phyloP scores from a whole-genome alignment of 164 flowering plant species.

The Amborella trichopoda region DNA sequence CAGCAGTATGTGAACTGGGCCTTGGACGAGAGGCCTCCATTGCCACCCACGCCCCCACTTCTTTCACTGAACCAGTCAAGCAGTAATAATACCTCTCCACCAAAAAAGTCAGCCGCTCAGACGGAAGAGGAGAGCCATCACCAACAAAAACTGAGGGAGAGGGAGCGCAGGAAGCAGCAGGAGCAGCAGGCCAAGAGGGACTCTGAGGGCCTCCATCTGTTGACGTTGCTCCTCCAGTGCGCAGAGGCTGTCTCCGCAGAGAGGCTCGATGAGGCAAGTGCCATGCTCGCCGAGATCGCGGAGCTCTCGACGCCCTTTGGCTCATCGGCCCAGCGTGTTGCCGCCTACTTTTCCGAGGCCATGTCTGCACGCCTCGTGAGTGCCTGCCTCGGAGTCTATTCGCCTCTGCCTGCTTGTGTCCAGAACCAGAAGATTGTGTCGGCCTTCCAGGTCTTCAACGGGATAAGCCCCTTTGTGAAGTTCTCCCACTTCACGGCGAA shows the following conservation, averaged over 20 bases:
- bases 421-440: constrained; percentile 59
- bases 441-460: constrained; percentile 96
- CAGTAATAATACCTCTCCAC: too few relatives aligned
- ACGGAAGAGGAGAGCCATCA: too few relatives aligned
- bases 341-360: constrained; percentile 96
- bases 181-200: constrained; percentile 47
- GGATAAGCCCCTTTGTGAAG: constrained; percentile 89
- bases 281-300: constrained; percentile 70
- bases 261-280: constrained; percentile 67
- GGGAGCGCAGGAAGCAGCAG: constrained; percentile 47
- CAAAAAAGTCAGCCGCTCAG: too few relatives aligned
- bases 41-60: too few relatives aligned
- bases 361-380: constrained; percentile 79
- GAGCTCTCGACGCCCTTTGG: constrained; percentile 88
- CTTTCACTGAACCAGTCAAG: too few relatives aligned
- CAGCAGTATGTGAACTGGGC: too few relatives aligned
- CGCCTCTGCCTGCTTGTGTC: constrained; percentile 35
- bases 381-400: constrained; percentile 63
- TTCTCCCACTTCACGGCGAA: constrained; percentile 98
- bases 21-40: too few relatives aligned
- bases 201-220: constrained; percentile 82
- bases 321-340: constrained; percentile 90
- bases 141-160: neutral
- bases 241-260: constrained; percentile 88
- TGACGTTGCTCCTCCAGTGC: constrained; percentile 82